Percentiles rank a stretch among this genome's conserved stretches.
These are phyloP conservation scores for Monosporozyma unispora DNA, from an alignment of 805 yeast genomes.

Conservation along the genomic window DNA sequence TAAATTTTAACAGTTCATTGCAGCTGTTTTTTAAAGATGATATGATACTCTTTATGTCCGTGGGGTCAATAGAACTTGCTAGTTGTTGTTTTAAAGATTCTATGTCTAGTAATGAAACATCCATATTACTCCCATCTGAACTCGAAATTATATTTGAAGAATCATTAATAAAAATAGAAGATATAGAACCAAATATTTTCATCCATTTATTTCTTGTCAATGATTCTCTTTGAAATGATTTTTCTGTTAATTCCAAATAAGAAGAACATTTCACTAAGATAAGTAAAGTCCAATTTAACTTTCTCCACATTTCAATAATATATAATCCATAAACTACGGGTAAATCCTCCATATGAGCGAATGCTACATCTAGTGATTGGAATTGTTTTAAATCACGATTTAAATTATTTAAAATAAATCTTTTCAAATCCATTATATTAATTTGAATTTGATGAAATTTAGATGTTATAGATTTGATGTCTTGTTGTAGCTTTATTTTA, in stretches of 20 bases:
- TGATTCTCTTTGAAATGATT: constrained; percentile 35
- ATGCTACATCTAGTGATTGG: constrained; percentile 17
- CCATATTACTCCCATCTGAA: too few relatives aligned
- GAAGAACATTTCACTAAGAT: constrained; percentile 39
- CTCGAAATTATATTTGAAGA: background rate
- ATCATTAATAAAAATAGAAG: constrained; percentile 5
- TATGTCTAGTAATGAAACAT: background rate
- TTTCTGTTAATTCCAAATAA: constrained; percentile 35
- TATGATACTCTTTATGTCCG: background rate
- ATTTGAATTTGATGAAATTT: constrained; percentile 21
- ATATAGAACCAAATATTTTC: constrained; percentile 5
- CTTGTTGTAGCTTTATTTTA: constrained; percentile 28
- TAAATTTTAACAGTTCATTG: constrained; percentile 19
- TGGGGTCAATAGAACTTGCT: background rate
- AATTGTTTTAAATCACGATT: constrained; percentile 23
- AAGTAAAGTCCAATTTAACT: constrained; percentile 41
- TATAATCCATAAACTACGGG: constrained; percentile 68
- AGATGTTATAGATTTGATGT: background rate
- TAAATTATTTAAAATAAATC: constrained; percentile 26
- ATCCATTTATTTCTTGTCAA: constrained; percentile 4
- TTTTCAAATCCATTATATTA: constrained; percentile 29
- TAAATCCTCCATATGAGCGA: constrained; percentile 46
- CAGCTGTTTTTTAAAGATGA: background rate
- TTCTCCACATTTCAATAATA: constrained; percentile 51
- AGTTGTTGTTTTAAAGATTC: background rate